Base-by-base conservation (phyloP, 192 early-diverging fungal species). In the Oehlia diaphana region DNA sequence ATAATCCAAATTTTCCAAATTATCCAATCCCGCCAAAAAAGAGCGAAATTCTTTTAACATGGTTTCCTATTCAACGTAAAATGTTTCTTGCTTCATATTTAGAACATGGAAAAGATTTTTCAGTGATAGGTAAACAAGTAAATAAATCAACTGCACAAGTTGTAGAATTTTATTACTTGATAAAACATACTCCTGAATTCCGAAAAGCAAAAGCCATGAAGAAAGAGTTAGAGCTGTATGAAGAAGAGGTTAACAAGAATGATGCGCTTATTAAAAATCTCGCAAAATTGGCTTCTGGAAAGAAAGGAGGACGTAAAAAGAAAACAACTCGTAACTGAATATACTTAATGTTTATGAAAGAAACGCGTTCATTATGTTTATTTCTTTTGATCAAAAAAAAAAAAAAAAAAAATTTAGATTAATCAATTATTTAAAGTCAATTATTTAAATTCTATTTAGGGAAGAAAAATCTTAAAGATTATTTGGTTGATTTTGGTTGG, bases 81-180 rank as follows among this genome's bases (percentile, higher is more conserved):
- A 21, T 62, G 16, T 79, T 71, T 37, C 35, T 79, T 13, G 77
- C 68, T 23, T 44, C 50, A 19, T 79, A 79, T 79, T 26, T 79
- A n/a, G 37, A 71, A 63, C 26, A 79, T 33, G 77, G 68, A 62
- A 79, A 79, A 70, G 68, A 79, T 63, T 79, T 79, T 71, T 2
- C 39, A 3, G 10, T 35, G 8, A 79, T 79, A 62, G 68, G 68
- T 39, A 64, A 39, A 62, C 19, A 61, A 23, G 71, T 37, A 33
- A 31, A 63, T 61, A 79, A 69, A 79, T 39, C 77, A 7, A 71
- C 58, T 9, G 64, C 21, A 16, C 58, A 79, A 37, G 47, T 63
- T 12, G 68, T 79, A 14, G 67, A 79, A 62, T 79, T 71, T 37
- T 79, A 79, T 71, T 79, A 79, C 62, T 71, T 79, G 31, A 61